These are phyloP conservation scores for Stygiomarasmius scandens DNA, from an alignment of 1,284 basidiomycete genomes.

Conservation along the genomic window DNA sequence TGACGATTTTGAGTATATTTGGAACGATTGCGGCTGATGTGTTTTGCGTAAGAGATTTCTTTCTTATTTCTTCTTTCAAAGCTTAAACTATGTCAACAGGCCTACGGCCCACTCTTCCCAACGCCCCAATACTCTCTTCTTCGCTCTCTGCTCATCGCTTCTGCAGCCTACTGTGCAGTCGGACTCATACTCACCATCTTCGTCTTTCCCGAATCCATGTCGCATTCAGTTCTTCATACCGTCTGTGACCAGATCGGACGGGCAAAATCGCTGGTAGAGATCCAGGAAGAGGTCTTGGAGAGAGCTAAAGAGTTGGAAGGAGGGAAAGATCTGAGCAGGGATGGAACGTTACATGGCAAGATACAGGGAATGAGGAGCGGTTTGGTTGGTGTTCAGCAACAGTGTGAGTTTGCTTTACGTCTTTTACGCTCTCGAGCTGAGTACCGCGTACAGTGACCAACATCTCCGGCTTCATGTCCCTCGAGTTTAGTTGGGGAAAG, in stretches of 20 bases:
- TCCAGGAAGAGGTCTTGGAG: constrained; percentile 41
- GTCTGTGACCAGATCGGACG: constrained; percentile 35
- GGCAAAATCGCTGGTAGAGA: constrained; percentile 36
- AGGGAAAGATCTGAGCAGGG: constrained; percentile 16
- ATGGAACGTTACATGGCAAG: constrained; percentile 23
- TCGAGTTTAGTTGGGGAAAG: constrained; percentile 50
- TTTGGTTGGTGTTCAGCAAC: constrained; percentile 25
- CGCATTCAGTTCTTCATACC: constrained; percentile 45
- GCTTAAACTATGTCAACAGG: too few species aligned
- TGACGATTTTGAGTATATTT: constrained; percentile 53
- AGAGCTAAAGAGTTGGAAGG: constrained; percentile 8
- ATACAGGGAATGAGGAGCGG: constrained; percentile 24
- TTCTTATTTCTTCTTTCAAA: too few species aligned
- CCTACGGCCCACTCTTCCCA: constrained; percentile 65
- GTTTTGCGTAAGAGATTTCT: constrained; percentile 43
- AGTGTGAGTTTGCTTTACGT: constrained; percentile 22
- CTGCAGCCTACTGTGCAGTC: constrained; percentile 53
- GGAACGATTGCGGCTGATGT: constrained; percentile 54
- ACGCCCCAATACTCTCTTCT: constrained; percentile 56
- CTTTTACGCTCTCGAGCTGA: background rate
- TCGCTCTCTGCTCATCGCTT: constrained; percentile 51
- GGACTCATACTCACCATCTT: constrained; percentile 53
- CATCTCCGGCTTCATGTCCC: constrained; percentile 41
- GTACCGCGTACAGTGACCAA: constrained; percentile 30
- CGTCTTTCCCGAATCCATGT: constrained; percentile 68